Evolutionary conservation across 2,329 filamentous ascomycete species (phyloP).

Genomic region (Arthroderma sp.): DNA sequence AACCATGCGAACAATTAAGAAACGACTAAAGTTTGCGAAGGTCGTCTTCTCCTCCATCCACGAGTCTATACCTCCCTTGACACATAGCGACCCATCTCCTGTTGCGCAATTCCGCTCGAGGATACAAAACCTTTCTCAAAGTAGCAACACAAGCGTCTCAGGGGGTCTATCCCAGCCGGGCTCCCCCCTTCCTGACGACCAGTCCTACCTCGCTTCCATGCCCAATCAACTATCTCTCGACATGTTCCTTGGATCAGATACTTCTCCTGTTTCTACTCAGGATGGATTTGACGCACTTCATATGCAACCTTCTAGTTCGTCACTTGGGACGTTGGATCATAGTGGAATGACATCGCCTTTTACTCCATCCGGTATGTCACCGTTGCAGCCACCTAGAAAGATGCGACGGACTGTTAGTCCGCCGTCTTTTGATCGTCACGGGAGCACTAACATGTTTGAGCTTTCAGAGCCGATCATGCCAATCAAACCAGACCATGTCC

Average conservation of each 20-base stretch:
- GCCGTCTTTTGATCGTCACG: background rate
- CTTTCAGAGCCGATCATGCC: constrained; percentile 5
- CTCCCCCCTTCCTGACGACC: constrained; percentile 6
- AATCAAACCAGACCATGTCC: background rate
- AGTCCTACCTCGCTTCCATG: background rate
- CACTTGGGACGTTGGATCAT: background rate
- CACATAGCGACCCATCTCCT: constrained; percentile 2
- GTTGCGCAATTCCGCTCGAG: constrained; percentile 5
- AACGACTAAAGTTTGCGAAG: constrained; percentile 8
- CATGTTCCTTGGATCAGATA: constrained; percentile 9
- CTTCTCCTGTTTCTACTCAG: constrained; percentile 1
- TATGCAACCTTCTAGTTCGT: background rate
- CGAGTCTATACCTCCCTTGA: constrained; percentile 3
- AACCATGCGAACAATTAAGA: constrained; percentile 9
- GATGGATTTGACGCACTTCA: constrained; percentile 6
- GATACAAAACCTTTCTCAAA: constrained; percentile 8
- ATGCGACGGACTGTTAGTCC: constrained; percentile 8
- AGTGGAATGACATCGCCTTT: constrained; percentile 8
- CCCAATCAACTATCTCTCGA: constrained; percentile 8
- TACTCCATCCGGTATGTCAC: constrained; percentile 6
- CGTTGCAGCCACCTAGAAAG: constrained; percentile 5
- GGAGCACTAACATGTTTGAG: constrained; percentile 2
- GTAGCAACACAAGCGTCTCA: constrained; percentile 9
- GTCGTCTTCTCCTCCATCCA: constrained; percentile 6
- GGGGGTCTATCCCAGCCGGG: constrained; percentile 5